phyloP scores from a whole-genome alignment of 768 basidiomycete species.

The Xerocomus potaroensis region DNA sequence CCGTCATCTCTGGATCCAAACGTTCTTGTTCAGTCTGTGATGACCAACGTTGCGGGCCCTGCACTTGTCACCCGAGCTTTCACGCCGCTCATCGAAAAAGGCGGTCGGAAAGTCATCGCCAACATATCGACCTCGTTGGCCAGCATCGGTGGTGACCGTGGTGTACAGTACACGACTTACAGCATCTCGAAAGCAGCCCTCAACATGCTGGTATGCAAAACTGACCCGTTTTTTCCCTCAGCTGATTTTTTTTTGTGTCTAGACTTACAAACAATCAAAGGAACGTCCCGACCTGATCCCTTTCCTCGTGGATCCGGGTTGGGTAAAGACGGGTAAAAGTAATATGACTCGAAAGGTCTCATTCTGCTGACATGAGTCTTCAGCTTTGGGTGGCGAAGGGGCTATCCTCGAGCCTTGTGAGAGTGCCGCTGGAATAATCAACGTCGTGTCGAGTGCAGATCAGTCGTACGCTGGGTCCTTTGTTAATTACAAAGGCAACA shows the following conservation, averaged over 20 bases:
- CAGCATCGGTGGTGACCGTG: constrained; percentile 31
- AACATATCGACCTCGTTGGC: constrained; percentile 33
- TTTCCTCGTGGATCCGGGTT: constrained; percentile 34
- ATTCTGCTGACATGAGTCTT: not conserved
- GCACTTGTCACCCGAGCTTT: constrained; percentile 33
- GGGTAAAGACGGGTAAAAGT: constrained; percentile 37
- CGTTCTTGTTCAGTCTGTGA: constrained; percentile 22
- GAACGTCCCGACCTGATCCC: constrained; percentile 31
- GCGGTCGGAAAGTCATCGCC: constrained; percentile 31
- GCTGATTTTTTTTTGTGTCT: not conserved
- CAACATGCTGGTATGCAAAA: constrained; percentile 36
- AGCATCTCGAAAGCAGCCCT: constrained; percentile 36
- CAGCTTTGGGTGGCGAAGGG: constrained; percentile 34
- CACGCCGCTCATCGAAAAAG: constrained; percentile 32
- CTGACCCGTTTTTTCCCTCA: not conserved
- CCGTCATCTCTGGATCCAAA: constrained; percentile 25
- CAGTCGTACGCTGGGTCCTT: constrained; percentile 30
- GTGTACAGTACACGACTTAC: constrained; percentile 29
- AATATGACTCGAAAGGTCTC: not conserved
- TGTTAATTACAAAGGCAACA: constrained; percentile 28
- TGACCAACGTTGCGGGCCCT: constrained; percentile 34
- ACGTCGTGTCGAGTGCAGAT: constrained; percentile 23
- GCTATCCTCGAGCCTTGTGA: constrained; percentile 29
- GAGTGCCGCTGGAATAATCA: constrained; percentile 28
- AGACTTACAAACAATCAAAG: constrained; percentile 37